These are phyloP conservation scores for Annona cherimola DNA, from an alignment of 164 flowering plant genomes.

Conservation along the genomic window DNA sequence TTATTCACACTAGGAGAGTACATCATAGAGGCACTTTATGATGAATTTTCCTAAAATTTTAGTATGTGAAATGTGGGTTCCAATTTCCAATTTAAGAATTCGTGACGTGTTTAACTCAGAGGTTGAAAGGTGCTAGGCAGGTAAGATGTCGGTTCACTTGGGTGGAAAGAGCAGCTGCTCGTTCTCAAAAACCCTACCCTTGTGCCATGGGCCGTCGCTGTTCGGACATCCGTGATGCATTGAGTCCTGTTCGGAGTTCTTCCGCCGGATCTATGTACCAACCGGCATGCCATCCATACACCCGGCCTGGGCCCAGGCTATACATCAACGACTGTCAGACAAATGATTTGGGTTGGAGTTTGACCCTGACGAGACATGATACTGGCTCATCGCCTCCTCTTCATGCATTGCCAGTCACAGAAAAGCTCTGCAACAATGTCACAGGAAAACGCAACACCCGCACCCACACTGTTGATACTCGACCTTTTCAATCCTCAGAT, in stretches of 20 bases:
- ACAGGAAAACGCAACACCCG: no score
- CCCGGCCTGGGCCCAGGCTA: background rate
- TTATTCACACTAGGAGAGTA: no score
- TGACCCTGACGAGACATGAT: background rate
- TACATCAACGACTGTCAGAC: background rate
- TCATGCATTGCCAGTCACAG: background rate
- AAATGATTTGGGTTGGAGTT: background rate
- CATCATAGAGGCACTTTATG: no score
- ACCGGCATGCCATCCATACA: no score
- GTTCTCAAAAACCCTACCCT: background rate
- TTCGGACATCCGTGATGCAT: background rate
- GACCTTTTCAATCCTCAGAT: background rate
- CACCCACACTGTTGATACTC: background rate
- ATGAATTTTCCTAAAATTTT: no score
- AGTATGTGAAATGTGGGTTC: no score
- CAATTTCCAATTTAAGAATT: no score
- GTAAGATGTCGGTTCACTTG: no score
- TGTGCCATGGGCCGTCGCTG: background rate
- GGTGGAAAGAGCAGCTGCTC: no score
- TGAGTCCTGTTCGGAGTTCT: background rate
- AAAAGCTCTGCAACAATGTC: background rate
- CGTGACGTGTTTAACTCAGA: no score
- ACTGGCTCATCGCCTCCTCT: background rate
- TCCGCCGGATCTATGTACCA: no score
- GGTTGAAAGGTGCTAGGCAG: no score